Conservation (phyloP, 345 rosid genomes). For the Draba incana region DNA sequence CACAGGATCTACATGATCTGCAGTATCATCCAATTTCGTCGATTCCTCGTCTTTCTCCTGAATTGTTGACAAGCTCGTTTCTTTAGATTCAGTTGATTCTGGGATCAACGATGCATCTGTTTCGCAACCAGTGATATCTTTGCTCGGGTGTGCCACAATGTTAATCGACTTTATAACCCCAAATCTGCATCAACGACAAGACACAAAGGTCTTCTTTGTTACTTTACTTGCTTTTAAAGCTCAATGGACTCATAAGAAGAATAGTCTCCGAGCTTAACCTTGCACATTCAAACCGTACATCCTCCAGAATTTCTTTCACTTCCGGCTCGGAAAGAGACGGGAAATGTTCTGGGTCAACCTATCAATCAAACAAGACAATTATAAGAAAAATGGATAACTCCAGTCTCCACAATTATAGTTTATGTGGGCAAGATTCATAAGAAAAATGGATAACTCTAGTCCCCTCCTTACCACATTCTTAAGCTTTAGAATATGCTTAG, state of each 20-base stretch:
- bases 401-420: constrained; percentile 22
- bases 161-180: constrained; percentile 78
- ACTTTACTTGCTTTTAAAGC: constrained; percentile 17
- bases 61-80: constrained; percentile 27
- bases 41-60: constrained; percentile 32
- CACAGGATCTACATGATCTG: constrained; percentile 31
- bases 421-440: constrained; percentile 4
- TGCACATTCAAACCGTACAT: constrained; percentile 80
- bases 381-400: not conserved
- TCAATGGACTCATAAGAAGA: constrained; percentile 34
- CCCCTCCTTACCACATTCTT: constrained; percentile 75
- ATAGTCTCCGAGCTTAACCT: constrained; percentile 54
- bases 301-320: constrained; percentile 80
- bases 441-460: not conserved
- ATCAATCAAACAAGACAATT: constrained; percentile 31
- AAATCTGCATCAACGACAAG: constrained; percentile 66
- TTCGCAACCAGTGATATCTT: constrained; percentile 28
- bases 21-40: constrained; percentile 27
- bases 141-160: constrained; percentile 49
- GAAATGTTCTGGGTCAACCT: constrained; percentile 66
- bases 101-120: constrained; percentile 36
- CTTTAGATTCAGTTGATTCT: constrained; percentile 26
- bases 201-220: constrained; percentile 29
- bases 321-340: constrained; percentile 57
- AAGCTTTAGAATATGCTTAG: constrained; percentile 75